Conservation (phyloP, 2,329 filamentous ascomycete genomes). For the Fusarium tanahbumbuense region DNA sequence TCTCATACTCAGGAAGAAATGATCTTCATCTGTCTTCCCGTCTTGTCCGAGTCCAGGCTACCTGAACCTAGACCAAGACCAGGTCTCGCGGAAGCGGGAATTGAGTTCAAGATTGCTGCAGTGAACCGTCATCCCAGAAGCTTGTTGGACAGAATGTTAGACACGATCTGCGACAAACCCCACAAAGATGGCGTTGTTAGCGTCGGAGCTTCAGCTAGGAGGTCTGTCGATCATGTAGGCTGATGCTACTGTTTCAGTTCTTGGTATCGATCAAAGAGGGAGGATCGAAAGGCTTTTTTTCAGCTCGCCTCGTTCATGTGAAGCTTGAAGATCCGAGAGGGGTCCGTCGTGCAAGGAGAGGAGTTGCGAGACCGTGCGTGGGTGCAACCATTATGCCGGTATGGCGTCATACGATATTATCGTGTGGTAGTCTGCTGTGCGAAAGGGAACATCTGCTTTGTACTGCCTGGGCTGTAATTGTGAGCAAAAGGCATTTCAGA, state of each 20-base stretch:
- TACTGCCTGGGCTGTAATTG: not conserved
- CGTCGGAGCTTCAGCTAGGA: not conserved
- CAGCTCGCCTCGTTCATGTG: no score
- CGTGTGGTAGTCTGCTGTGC: not conserved
- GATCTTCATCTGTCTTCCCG: not conserved
- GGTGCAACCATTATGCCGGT: no score
- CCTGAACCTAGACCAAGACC: no score
- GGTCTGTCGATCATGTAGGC: not conserved
- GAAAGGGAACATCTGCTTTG: not conserved
- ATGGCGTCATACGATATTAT: not conserved
- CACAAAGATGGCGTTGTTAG: not conserved
- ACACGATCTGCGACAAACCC: not conserved
- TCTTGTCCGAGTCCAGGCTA: rapidly evolving
- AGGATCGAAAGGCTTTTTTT: no score
- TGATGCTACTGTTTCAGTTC: no score
- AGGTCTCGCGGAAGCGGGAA: not conserved
- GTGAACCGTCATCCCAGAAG: not conserved
- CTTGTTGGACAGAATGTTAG: not conserved
- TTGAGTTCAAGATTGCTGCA: not conserved
- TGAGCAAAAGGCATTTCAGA: no score
- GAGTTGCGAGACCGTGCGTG: no score
- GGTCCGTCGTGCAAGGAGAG: no score
- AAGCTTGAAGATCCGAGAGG: no score
- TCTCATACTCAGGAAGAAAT: not conserved
- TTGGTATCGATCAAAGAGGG: no score